Evolutionary conservation across 768 basidiomycete species (phyloP).

Genomic region (Calocera viscosa): DNA sequence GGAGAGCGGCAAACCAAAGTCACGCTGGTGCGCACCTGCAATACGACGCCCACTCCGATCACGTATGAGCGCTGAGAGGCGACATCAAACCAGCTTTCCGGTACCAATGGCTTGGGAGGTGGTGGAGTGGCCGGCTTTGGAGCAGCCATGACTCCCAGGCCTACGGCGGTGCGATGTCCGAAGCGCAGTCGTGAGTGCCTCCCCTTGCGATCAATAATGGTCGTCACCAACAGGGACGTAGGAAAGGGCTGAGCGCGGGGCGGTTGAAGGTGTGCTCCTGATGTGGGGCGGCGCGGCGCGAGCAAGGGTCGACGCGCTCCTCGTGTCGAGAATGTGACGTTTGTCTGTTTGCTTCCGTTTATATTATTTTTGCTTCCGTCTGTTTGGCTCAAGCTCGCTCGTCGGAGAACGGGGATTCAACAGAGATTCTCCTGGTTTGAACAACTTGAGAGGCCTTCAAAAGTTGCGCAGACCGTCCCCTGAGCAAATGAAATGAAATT

Average conservation of each 20-base stretch:
- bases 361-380: too few species aligned
- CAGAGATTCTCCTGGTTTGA: too few species aligned
- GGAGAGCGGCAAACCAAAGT: background rate
- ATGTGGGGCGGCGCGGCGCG: background rate
- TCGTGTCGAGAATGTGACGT: background rate
- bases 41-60: slow-evolving; percentile 58
- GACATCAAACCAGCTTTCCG: slow-evolving; percentile 58
- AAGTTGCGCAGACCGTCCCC: too few species aligned
- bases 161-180: background rate
- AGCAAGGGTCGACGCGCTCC: background rate
- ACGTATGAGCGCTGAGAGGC: slow-evolving; percentile 72
- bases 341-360: background rate
- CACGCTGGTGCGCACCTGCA: slow-evolving; percentile 56
- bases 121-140: slow-evolving; percentile 9
- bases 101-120: slow-evolving; percentile 41
- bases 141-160: background rate
- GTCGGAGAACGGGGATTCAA: too few species aligned
- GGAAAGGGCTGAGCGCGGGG: background rate
- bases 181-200: background rate
- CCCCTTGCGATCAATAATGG: too few species aligned
- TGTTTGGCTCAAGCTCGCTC: too few species aligned
- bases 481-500: too few species aligned
- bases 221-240: background rate
- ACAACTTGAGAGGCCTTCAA: too few species aligned
- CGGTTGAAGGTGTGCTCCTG: background rate